These are phyloP conservation scores for Biscogniauxia sp. DNA, from an alignment of 2,329 filamentous ascomycete genomes.

Conservation along the genomic window DNA sequence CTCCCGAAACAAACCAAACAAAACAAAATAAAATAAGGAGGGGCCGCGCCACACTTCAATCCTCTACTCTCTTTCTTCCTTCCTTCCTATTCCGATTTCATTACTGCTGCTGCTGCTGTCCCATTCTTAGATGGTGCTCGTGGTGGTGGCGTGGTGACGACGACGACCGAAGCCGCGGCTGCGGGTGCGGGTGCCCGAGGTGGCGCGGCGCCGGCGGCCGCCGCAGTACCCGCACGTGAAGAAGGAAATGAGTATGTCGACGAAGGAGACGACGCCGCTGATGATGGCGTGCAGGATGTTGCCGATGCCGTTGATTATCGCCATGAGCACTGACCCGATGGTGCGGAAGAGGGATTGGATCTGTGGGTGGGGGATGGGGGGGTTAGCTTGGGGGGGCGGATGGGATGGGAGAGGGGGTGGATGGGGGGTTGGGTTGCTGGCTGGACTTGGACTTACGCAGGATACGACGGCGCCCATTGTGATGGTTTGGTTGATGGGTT, in stretches of 20 bases:
- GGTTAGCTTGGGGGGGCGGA: neutral
- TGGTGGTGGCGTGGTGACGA: slow-evolving; percentile 27
- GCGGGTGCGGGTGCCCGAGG: slow-evolving; percentile 14
- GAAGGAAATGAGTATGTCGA: slow-evolving; percentile 66
- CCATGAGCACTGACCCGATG: slow-evolving; percentile 66
- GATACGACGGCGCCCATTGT: slow-evolving; percentile 82
- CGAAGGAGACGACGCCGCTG: slow-evolving; percentile 62
- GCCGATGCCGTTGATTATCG: slow-evolving; percentile 66
- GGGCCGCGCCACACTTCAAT: too few relatives aligned
- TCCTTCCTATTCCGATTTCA: slow-evolving; percentile 5
- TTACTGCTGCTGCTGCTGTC: neutral
- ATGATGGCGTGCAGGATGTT: slow-evolving; percentile 65
- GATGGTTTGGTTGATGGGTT: slow-evolving; percentile 23
- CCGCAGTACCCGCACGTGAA: slow-evolving; percentile 53
- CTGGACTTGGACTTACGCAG: slow-evolving; percentile 74
- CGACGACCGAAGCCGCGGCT: slow-evolving; percentile 10
- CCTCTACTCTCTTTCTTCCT: slow-evolving; percentile 8
- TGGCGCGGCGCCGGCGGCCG: slow-evolving; percentile 18
- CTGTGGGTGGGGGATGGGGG: slow-evolving; percentile 36
- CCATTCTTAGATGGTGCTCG: slow-evolving; percentile 33
- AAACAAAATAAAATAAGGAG: too few relatives aligned
- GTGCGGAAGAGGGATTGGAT: slow-evolving; percentile 58
- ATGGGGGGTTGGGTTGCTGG: too few relatives aligned
- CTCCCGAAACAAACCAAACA: too few relatives aligned
- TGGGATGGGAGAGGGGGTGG: neutral